These are phyloP conservation scores for Physcomitrium patens DNA, from an alignment of 225 moss, liverwort and hornwort genomes.

Conservation along the genomic window DNA sequence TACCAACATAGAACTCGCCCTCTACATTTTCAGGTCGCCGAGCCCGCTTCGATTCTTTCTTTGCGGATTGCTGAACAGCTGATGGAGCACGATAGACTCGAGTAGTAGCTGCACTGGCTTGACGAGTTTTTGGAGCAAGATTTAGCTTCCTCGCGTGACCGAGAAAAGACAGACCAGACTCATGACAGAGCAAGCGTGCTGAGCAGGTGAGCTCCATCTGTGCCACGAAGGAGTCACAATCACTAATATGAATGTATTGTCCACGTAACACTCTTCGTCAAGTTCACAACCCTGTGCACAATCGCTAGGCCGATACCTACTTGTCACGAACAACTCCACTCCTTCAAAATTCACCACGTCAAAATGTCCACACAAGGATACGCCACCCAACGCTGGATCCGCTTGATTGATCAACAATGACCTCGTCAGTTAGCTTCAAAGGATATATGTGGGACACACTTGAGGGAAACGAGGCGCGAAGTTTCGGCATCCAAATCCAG, in stretches of 20 bases:
- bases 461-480: constrained; percentile 19
- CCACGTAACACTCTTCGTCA: not conserved
- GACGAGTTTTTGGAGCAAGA: not conserved
- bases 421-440: too few relatives aligned
- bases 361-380: too few relatives aligned
- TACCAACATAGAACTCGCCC: constrained; percentile 57
- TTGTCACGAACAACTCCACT: too few relatives aligned
- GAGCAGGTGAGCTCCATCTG: constrained; percentile 39
- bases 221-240: not conserved
- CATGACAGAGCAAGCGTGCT: constrained; percentile 27
- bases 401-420: too few relatives aligned
- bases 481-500: not conserved
- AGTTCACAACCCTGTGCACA: too few relatives aligned
- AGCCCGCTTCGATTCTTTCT: constrained; percentile 36
- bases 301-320: too few relatives aligned
- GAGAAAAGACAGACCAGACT: constrained; percentile 21
- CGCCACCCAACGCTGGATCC: too few relatives aligned
- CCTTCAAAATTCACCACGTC: too few relatives aligned
- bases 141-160: constrained; percentile 2
- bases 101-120: not conserved
- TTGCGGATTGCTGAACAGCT: constrained; percentile 25
- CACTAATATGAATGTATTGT: not conserved
- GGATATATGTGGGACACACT: too few relatives aligned
- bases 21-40: constrained; percentile 43
- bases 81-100: not conserved